Evolutionary conservation across 208 protist species (phyloP), one percentile per base, ranked within the genome.

Genomic region (Leishmania gerbilli): DNA sequence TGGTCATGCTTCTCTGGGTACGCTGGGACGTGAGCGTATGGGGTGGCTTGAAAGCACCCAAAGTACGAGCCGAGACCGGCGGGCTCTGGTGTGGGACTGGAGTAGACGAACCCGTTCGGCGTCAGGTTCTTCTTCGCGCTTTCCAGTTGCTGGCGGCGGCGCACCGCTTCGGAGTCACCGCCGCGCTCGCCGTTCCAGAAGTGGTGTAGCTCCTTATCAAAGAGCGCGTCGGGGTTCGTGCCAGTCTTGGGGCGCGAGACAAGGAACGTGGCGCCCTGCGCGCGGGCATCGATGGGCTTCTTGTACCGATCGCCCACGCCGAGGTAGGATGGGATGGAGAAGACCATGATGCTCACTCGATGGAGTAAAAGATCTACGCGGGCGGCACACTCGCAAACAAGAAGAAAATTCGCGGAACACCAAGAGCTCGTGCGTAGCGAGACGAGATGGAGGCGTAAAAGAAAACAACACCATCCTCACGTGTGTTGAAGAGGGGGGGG

Each of bases 251-350:
- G 89, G 24, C 84, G 89, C 8, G 81, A 80, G 27, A 91, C 91
- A 45, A 95, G 72, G 72, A 98, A 95, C 21, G 88, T 92, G 34
- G 87, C 83, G 13, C 94, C 92, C 45, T 93, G 88, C 4, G 86
- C 81, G 17, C 95, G 92, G 67, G 88, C 88, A 74, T 96, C 91
- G 42, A 95, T 65, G 11, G 81, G 84, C 53, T 88, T 88, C 84
- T 94, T 91, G 74, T 88, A 87, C 42, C 93, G 90, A 71, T 96
- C 92, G 24, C 93, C 96, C 21, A 90, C 74, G 75, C 92, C 77
- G 40, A 97, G 78, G 82, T 95, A 98, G 42, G 95, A 97, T 24
- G 95, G 95, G 64, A 95, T 97, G 5, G 93, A 96, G 72, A 98
- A 98, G 19, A 97, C 93, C 92, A 98, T 96, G 37, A 77, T 67